phyloP scores from a whole-genome alignment of 768 basidiomycete species.

The Clitopilus passeckerianus region DNA sequence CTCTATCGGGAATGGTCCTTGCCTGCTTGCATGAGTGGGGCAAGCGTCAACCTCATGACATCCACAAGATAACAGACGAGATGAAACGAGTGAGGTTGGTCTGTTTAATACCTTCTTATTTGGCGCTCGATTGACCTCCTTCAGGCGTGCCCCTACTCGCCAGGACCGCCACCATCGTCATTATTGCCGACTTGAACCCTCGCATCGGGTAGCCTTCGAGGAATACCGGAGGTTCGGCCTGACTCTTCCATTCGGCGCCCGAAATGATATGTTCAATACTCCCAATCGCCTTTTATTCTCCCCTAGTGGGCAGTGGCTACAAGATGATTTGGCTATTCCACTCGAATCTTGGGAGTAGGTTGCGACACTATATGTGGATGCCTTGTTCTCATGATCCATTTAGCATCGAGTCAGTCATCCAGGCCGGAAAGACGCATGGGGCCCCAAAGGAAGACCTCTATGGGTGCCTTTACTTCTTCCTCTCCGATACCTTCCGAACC shows the following conservation, averaged over 20 bases:
- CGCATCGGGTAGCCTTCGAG: background rate
- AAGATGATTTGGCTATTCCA: background rate
- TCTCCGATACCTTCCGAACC: background rate
- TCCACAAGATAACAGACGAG: background rate
- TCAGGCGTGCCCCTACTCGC: background rate
- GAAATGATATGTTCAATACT: background rate
- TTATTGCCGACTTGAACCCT: background rate
- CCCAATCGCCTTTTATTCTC: background rate
- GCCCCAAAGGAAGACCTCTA: background rate
- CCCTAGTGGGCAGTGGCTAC: background rate
- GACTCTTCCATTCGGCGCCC: background rate
- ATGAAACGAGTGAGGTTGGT: background rate
- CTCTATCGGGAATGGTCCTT: background rate
- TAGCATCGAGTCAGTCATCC: background rate
- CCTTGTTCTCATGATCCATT: background rate
- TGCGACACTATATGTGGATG: no score
- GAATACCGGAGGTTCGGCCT: background rate
- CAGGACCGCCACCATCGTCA: background rate
- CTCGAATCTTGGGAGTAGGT: conserved; percentile 1
- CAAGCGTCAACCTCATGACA: background rate
- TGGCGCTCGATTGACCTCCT: background rate
- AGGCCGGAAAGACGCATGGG: conserved; percentile 1
- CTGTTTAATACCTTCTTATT: background rate
- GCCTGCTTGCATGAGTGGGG: background rate
- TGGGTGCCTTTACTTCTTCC: background rate